Evolutionary conservation across 192 early-diverging fungal species (phyloP).

Genomic region (Gamsiella multidivaricata): DNA sequence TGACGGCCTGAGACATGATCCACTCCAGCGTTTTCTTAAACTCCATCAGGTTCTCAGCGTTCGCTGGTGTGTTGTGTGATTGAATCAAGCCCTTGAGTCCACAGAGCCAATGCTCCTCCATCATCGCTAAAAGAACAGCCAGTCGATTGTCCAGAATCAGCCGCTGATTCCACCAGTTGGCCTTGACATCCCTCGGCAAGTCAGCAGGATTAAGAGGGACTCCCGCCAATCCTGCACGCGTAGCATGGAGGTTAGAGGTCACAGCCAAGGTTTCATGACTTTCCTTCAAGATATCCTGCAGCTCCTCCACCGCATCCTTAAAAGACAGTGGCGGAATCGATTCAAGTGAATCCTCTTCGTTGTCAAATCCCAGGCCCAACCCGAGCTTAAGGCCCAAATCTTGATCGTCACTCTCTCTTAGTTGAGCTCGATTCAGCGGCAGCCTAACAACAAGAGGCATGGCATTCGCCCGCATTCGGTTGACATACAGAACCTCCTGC

Average conservation of each 20-base stretch:
- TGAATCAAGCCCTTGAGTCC: conserved; percentile 74
- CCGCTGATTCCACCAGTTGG: conserved; percentile 85
- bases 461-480: conserved; percentile 61
- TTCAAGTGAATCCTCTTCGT: conserved; percentile 47
- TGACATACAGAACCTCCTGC: conserved; percentile 76
- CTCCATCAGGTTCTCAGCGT: conserved; percentile 24
- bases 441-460: conserved; percentile 75
- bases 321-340: conserved; percentile 47
- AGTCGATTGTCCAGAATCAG: conserved; percentile 77
- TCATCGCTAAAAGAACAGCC: conserved; percentile 64
- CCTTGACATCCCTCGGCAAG: conserved; percentile 72
- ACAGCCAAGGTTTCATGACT: conserved; percentile 77
- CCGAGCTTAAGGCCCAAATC: not conserved
- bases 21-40: conserved; percentile 65
- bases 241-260: no score
- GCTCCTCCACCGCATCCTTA: conserved; percentile 63
- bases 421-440: conserved; percentile 71
- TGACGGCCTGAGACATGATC: conserved; percentile 59
- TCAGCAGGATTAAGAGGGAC: not conserved
- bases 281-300: conserved; percentile 73
- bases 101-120: conserved; percentile 89
- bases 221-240: conserved; percentile 15
- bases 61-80: conserved; percentile 38
- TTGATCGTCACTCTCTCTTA: conserved; percentile 31
- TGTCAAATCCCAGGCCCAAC: conserved; percentile 2